These are phyloP conservation scores for Vigna angularis DNA, from an alignment of 306 rosid species.

Conservation along the genomic window DNA sequence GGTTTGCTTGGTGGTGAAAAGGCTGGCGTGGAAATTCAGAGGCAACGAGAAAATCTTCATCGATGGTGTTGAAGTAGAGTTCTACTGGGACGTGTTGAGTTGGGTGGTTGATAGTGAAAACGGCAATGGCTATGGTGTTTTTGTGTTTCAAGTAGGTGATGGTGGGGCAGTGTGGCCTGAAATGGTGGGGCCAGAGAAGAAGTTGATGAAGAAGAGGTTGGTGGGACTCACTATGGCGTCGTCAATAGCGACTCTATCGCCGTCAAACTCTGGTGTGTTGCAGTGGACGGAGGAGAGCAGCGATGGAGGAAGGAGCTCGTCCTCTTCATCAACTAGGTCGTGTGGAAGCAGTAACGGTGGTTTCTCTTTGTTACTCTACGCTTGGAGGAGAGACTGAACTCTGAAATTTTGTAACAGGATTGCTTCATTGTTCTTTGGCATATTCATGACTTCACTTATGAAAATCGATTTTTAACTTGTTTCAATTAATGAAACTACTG, in stretches of 20 bases:
- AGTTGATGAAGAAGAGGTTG: slow-evolving; percentile 68
- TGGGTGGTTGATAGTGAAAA: slow-evolving; percentile 59
- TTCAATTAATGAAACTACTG: slow-evolving; percentile 23
- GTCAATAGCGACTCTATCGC: slow-evolving; percentile 33
- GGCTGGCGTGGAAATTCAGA: slow-evolving; percentile 92
- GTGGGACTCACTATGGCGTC: slow-evolving; percentile 44
- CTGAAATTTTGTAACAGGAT: neutral
- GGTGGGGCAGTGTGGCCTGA: slow-evolving; percentile 83
- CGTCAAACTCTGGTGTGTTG: slow-evolving; percentile 63
- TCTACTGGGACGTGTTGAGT: slow-evolving; percentile 82
- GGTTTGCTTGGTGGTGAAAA: slow-evolving; percentile 59
- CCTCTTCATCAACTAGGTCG: slow-evolving; percentile 73
- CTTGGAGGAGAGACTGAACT: slow-evolving; percentile 71
- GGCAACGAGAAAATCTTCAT: slow-evolving; percentile 79
- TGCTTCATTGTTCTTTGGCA: neutral
- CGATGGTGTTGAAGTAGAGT: slow-evolving; percentile 72
- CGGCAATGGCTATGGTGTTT: slow-evolving; percentile 66
- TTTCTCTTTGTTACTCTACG: slow-evolving; percentile 76
- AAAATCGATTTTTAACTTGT: slow-evolving; percentile 1
- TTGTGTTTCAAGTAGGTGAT: slow-evolving; percentile 79
- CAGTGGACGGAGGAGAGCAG: slow-evolving; percentile 94
- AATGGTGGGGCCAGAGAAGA: slow-evolving; percentile 76
- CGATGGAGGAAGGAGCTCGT: slow-evolving; percentile 81
- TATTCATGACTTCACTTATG: slow-evolving; percentile 11
- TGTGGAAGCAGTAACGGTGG: slow-evolving; percentile 65